Evolutionary conservation across 768 basidiomycete genomes (phyloP).

Genomic region (Scleroderma bovista): DNA sequence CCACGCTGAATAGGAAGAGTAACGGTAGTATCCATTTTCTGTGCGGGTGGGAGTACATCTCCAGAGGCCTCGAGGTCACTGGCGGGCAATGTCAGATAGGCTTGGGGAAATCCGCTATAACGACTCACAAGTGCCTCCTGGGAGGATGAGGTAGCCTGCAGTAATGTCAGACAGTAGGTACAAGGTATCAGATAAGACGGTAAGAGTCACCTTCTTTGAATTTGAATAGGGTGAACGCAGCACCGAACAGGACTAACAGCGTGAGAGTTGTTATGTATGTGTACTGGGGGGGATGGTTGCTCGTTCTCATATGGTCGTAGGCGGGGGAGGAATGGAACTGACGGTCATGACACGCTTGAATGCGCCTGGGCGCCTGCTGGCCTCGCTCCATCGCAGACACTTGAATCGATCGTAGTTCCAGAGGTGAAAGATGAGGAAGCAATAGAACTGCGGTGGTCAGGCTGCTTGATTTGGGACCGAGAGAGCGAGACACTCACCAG

Average conservation of each 20-base stretch:
- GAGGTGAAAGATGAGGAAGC: constrained; percentile 67
- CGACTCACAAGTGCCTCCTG: constrained; percentile 10
- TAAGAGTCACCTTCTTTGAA: constrained; percentile 60
- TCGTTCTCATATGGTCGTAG: neutral
- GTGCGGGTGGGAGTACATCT: constrained; percentile 41
- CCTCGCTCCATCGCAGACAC: constrained; percentile 63
- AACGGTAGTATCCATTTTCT: constrained; percentile 60
- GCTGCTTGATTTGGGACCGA: constrained; percentile 1
- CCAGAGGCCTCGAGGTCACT: constrained; percentile 58
- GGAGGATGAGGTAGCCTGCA: constrained; percentile 12
- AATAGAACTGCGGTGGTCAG: constrained; percentile 45
- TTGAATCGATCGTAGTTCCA: constrained; percentile 76
- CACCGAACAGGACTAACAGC: constrained; percentile 57
- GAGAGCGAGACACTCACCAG: constrained; percentile 39
- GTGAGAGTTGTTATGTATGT: constrained; percentile 73
- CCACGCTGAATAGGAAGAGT: constrained; percentile 63
- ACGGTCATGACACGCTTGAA: constrained; percentile 92
- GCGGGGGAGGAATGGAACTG: constrained; percentile 20
- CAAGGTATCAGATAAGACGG: neutral
- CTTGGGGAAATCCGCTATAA: neutral
- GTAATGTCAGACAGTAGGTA: neutral
- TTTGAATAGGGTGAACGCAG: constrained; percentile 60
- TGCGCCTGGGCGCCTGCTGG: constrained; percentile 73
- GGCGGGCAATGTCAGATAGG: constrained; percentile 4
- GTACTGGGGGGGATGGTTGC: constrained; percentile 43